Conservation (phyloP, 306 rosid species). For the Prunus davidiana region DNA sequence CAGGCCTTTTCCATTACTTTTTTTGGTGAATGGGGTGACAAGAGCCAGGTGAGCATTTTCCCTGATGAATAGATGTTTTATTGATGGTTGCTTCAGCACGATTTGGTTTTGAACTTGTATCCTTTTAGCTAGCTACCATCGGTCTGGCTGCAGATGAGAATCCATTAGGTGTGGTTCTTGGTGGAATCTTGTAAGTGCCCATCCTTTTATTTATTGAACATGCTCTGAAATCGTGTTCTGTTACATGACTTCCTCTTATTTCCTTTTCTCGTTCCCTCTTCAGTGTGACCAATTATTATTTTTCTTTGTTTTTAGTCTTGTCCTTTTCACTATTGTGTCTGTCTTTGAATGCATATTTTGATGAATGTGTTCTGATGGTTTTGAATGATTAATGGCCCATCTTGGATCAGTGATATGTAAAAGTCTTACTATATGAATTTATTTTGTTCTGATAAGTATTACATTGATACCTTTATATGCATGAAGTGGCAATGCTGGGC, state of each 20-base stretch:
- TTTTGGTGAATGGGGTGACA: constrained; percentile 99
- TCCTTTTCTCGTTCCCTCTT: background rate
- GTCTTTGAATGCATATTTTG: background rate
- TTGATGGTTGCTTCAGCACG: constrained; percentile 10
- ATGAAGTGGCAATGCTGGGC: no score
- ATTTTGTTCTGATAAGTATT: no score
- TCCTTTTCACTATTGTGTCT: background rate
- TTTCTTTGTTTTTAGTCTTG: background rate
- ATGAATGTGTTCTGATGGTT: background rate
- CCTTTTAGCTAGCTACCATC: constrained; percentile 82
- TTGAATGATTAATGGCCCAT: no score
- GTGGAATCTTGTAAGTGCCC: constrained; percentile 80
- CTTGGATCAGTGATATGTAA: no score
- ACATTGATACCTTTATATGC: no score
- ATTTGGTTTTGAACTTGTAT: constrained; percentile 20
- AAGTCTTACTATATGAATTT: no score
- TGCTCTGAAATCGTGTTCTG: background rate
- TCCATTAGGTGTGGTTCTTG: constrained; percentile 90
- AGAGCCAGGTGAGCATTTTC: constrained; percentile 73
- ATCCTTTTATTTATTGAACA: background rate
- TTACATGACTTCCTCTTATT: background rate
- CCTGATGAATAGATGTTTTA: constrained; percentile 6
- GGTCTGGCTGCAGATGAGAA: constrained; percentile 96
- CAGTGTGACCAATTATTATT: background rate
- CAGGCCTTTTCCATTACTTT: constrained; percentile 95